These are phyloP conservation scores for Paecilomyces formosus DNA, from an alignment of 2,329 filamentous ascomycete species.

Conservation along the genomic window DNA sequence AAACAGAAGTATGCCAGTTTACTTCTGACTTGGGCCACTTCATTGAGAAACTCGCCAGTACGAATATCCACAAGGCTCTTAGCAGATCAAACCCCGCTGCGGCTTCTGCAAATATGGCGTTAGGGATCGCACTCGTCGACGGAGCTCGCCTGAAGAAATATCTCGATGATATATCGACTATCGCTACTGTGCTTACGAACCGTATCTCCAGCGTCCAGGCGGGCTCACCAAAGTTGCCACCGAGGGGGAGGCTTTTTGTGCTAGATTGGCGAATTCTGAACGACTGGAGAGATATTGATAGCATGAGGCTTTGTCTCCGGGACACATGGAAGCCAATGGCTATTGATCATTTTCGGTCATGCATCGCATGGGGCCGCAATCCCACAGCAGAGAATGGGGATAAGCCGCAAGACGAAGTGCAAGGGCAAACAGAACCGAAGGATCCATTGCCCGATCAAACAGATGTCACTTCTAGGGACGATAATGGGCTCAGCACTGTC, in stretches of 20 bases:
- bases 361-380: constrained; percentile 19
- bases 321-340: constrained; percentile 21
- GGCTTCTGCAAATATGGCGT: constrained; percentile 5
- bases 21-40: constrained; percentile 11
- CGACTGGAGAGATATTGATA: constrained; percentile 7
- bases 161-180: constrained; percentile 13
- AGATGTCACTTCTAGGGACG: background rate
- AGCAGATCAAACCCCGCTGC: constrained; percentile 15
- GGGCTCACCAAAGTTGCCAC: constrained; percentile 2
- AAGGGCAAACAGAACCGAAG: background rate
- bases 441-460: background rate
- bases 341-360: constrained; percentile 24
- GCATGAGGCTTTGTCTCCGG: constrained; percentile 15
- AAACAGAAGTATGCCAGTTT: constrained; percentile 4
- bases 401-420: background rate
- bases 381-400: background rate
- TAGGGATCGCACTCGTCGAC: constrained; percentile 23
- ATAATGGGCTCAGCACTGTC: constrained; percentile 6
- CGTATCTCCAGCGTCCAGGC: constrained; percentile 1
- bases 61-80: constrained; percentile 4
- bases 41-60: constrained; percentile 9
- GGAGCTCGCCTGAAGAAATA: constrained; percentile 5
- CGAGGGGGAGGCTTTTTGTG: constrained; percentile 24
- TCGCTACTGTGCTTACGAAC: constrained; percentile 11
- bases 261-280: constrained; percentile 19